phyloP scores from a whole-genome alignment of 495 filamentous ascomycete genomes.

The Daldinia concentrica region DNA sequence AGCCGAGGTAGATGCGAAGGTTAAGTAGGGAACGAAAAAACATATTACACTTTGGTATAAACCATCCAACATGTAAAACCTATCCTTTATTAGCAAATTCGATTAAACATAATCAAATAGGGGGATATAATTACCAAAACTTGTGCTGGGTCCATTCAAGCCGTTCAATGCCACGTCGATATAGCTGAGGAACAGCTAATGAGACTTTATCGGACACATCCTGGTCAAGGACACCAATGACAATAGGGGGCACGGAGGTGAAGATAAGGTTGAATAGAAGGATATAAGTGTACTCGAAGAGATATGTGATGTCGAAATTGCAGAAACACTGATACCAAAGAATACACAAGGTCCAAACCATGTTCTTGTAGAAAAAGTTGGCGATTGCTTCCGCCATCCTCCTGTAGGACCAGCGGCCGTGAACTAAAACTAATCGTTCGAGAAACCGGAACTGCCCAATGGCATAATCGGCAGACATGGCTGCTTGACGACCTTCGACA shows the following conservation, averaged over 20 bases:
- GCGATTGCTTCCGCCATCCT: slow-evolving; percentile 92
- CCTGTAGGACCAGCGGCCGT: slow-evolving; percentile 96
- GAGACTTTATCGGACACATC: slow-evolving; percentile 96
- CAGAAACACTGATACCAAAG: slow-evolving; percentile 98
- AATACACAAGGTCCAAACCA: slow-evolving; percentile 96
- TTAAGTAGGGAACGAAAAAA: slow-evolving; percentile 90
- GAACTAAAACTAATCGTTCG: slow-evolving; percentile 89
- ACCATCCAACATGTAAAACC: slow-evolving; percentile 95
- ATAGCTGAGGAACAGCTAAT: slow-evolving; percentile 92
- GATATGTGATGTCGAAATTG: slow-evolving; percentile 94
- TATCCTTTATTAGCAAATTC: slow-evolving; percentile 52
- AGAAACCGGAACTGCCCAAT: slow-evolving; percentile 98
- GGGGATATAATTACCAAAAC: slow-evolving; percentile 77
- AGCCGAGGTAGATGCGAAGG: slow-evolving; percentile 74
- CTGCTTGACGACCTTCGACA: slow-evolving; percentile 94
- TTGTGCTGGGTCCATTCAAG: slow-evolving; percentile 97
- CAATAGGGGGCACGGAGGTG: slow-evolving; percentile 92
- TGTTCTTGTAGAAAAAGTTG: slow-evolving; percentile 99
- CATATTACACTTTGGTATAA: slow-evolving; percentile 91
- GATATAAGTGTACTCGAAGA: slow-evolving; percentile 98
- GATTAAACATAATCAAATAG: background rate
- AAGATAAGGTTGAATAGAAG: slow-evolving; percentile 96
- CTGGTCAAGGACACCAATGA: slow-evolving; percentile 98
- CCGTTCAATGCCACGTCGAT: slow-evolving; percentile 94
- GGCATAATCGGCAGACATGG: slow-evolving; percentile 98